A percentile compares a stretch with the other conserved stretches of the same genome.
Conservation (phyloP, 176 grass and related monocot species). For the Cocos nucifera region DNA sequence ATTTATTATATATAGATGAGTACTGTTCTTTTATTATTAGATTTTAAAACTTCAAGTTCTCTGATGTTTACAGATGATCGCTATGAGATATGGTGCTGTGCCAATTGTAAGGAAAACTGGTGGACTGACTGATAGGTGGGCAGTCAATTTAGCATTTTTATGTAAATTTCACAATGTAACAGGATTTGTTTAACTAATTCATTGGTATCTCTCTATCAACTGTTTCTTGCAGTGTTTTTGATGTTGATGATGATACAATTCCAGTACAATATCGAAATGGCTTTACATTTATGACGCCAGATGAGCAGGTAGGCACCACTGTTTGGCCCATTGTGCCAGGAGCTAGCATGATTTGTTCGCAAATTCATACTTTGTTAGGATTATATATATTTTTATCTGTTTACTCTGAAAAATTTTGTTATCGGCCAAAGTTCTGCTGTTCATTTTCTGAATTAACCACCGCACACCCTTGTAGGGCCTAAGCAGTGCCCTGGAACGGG, state of each 20-base stretch:
- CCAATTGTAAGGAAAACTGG: slow-evolving; percentile 89
- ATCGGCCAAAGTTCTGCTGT: neutral
- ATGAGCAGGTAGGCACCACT: slow-evolving; percentile 57
- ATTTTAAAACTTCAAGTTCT: slow-evolving; percentile 6
- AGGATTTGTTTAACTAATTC: neutral
- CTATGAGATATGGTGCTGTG: slow-evolving; percentile 93
- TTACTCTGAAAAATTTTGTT: no score
- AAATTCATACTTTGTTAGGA: no score
- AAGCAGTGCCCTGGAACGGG: slow-evolving; percentile 55
- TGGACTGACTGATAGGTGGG: slow-evolving; percentile 89
- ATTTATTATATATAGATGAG: no score
- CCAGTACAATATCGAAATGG: slow-evolving; percentile 65
- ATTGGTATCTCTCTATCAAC: neutral
- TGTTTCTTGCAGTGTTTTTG: slow-evolving; percentile 68
- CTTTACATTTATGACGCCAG: slow-evolving; percentile 71
- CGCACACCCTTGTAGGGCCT: slow-evolving; percentile 32
- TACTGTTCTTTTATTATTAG: neutral
- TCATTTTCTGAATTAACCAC: neutral
- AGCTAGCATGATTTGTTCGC: slow-evolving; percentile 1
- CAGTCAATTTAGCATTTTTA: neutral
- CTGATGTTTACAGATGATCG: slow-evolving; percentile 63
- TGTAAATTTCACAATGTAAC: neutral
- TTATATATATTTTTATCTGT: no score
- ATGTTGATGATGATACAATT: slow-evolving; percentile 53
- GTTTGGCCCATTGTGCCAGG: neutral